Evolutionary conservation across 768 basidiomycete species (phyloP).

Genomic region (Termitomyces sp.): DNA sequence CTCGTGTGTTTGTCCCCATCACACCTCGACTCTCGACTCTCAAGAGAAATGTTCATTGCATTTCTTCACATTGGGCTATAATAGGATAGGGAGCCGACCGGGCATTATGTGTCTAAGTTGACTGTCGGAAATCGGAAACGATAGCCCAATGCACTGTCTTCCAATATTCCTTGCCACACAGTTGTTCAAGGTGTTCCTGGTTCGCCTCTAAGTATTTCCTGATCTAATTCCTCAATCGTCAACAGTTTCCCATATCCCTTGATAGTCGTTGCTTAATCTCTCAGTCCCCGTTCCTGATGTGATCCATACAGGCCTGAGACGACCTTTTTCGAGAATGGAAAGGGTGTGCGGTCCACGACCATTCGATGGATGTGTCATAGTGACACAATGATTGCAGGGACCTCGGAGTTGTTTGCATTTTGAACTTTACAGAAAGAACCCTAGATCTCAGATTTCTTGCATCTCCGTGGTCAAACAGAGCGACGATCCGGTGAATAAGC

Average conservation of each 20-base stretch:
- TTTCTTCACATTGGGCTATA: background rate
- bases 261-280: background rate
- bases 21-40: background rate
- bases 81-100: too few species aligned
- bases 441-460: conserved; percentile 1
- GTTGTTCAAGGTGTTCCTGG: background rate
- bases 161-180: background rate
- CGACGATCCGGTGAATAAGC: conserved; percentile 7
- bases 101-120: background rate
- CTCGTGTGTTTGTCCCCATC: background rate
- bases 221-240: background rate
- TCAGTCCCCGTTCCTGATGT: background rate
- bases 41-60: background rate
- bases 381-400: background rate
- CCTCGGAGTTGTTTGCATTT: conserved; percentile 2
- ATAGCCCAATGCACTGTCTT: background rate
- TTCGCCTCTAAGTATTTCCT: background rate
- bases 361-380: too few species aligned
- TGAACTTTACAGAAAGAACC: background rate
- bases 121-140: background rate
- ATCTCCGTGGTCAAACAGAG: conserved; percentile 8
- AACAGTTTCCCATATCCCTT: background rate
- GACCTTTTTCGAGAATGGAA: background rate
- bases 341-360: background rate
- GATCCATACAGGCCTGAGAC: background rate